phyloP scores from a whole-genome alignment of 805 yeast species.

The Suhomyces emberorum region DNA sequence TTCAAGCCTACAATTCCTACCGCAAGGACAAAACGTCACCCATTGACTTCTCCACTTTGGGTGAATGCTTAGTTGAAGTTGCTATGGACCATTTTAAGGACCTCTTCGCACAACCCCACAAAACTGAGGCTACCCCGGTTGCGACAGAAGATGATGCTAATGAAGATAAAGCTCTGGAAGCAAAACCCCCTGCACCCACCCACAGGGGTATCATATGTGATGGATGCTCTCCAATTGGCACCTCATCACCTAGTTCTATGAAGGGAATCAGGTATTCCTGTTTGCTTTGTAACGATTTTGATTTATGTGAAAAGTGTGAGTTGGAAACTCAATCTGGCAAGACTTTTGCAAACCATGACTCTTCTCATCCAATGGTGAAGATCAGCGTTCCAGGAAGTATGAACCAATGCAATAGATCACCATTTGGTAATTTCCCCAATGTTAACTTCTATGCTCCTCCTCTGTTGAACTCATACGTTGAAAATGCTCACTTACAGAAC shows the following conservation, averaged over 20 bases:
- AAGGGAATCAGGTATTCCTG: conserved; percentile 50
- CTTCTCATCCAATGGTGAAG: conserved; percentile 30
- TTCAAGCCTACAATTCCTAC: background rate
- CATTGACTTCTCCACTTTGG: conserved; percentile 20
- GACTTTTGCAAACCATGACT: conserved; percentile 18
- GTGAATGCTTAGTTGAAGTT: conserved; percentile 26
- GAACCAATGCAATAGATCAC: conserved; percentile 11
- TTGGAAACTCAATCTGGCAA: conserved; percentile 11
- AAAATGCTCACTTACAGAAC: too few relatives aligned
- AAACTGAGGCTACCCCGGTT: background rate
- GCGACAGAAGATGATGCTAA: background rate
- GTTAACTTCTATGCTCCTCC: background rate
- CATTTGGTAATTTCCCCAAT: conserved; percentile 23
- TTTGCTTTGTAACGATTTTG: conserved; percentile 50
- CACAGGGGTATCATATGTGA: conserved; percentile 34
- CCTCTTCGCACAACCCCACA: background rate
- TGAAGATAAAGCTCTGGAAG: background rate
- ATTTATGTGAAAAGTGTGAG: conserved; percentile 45
- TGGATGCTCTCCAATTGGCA: conserved; percentile 25
- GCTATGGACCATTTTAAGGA: conserved; percentile 28
- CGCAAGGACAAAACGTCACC: background rate
- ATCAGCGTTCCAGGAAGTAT: conserved; percentile 10
- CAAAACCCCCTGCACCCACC: conserved; percentile 6
- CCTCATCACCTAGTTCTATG: conserved; percentile 26
- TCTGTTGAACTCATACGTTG: too few relatives aligned